These are phyloP conservation scores for Cyberlindnera euphorbiae DNA, from an alignment of 805 yeast species.

Conservation along the genomic window DNA sequence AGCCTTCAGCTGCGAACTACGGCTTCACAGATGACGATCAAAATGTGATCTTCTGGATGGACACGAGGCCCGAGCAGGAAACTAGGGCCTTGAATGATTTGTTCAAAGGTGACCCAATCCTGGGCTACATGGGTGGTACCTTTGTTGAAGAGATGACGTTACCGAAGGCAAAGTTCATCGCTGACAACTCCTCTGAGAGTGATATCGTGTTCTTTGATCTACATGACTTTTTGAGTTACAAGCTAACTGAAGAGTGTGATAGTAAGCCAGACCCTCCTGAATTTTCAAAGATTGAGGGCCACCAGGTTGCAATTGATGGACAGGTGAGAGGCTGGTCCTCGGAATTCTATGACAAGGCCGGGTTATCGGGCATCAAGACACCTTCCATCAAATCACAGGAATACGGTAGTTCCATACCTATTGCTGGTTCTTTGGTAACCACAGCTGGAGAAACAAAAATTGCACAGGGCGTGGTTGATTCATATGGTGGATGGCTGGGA, in stretches of 20 bases:
- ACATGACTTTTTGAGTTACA: constrained; percentile 39
- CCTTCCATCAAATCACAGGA: constrained; percentile 31
- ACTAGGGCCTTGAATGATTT: constrained; percentile 23
- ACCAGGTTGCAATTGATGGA: constrained; percentile 49
- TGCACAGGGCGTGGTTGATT: constrained; percentile 52
- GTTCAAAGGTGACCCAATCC: constrained; percentile 15
- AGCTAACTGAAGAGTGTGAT: constrained; percentile 24
- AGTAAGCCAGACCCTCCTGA: too few relatives aligned
- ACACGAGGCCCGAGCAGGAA: constrained; percentile 37
- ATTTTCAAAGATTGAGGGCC: too few relatives aligned
- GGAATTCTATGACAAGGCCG: constrained; percentile 23
- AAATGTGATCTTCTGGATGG: constrained; percentile 60
- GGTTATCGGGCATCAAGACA: constrained; percentile 14
- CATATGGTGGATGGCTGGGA: constrained; percentile 52
- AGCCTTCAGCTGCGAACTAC: constrained; percentile 32
- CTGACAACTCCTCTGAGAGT: constrained; percentile 24
- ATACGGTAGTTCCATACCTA: constrained; percentile 18
- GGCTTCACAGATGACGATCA: constrained; percentile 22
- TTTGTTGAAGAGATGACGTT: constrained; percentile 56
- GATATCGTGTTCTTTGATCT: constrained; percentile 43
- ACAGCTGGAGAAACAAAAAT: constrained; percentile 14
- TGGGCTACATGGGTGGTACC: constrained; percentile 35
- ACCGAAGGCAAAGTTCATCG: constrained; percentile 43
- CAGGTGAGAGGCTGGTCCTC: constrained; percentile 51
- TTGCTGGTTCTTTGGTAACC: constrained; percentile 30